These are phyloP conservation scores for Melocanna baccifera DNA, from an alignment of 176 grass and related monocot genomes.

Conservation along the genomic window DNA sequence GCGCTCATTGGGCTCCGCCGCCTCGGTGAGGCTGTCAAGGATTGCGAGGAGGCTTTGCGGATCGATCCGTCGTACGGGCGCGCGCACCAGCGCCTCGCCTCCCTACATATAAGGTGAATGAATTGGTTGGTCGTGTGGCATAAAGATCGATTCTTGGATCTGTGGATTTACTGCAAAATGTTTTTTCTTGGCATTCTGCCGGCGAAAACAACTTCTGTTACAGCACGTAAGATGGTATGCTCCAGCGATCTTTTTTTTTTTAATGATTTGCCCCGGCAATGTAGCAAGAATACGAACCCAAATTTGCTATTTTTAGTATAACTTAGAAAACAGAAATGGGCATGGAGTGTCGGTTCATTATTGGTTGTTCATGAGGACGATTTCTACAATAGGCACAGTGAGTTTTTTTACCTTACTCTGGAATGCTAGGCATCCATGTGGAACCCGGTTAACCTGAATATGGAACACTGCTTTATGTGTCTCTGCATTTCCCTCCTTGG, in stretches of 20 bases:
- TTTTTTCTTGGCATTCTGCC: background rate
- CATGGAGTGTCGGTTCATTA: conserved; percentile 1
- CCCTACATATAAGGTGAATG: conserved; percentile 64
- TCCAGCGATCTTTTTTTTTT: background rate
- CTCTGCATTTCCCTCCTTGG: conserved; percentile 10
- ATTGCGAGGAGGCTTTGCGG: conserved; percentile 82
- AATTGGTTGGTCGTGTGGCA: background rate
- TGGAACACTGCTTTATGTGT: conserved; percentile 20
- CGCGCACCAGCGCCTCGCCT: conserved; percentile 82
- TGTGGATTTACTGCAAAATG: background rate
- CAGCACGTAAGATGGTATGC: background rate
- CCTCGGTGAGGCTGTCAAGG: conserved; percentile 75
- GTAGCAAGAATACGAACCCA: background rate
- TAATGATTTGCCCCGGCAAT: conserved; percentile 11
- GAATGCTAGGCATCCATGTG: conserved; percentile 1
- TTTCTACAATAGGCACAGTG: conserved; percentile 4
- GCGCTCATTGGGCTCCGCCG: conserved; percentile 74
- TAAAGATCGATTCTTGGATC: conserved; percentile 24
- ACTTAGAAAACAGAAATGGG: conserved; percentile 15
- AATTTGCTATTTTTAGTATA: conserved; percentile 50
- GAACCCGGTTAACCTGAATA: conserved; percentile 16
- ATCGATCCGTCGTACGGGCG: conserved; percentile 74
- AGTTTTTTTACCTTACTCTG: background rate
- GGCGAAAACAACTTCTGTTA: conserved; percentile 1
- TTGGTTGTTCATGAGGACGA: conserved; percentile 6